Base-by-base conservation (phyloP, 78 protist genomes). In the Protostelium mycophagum region DNA sequence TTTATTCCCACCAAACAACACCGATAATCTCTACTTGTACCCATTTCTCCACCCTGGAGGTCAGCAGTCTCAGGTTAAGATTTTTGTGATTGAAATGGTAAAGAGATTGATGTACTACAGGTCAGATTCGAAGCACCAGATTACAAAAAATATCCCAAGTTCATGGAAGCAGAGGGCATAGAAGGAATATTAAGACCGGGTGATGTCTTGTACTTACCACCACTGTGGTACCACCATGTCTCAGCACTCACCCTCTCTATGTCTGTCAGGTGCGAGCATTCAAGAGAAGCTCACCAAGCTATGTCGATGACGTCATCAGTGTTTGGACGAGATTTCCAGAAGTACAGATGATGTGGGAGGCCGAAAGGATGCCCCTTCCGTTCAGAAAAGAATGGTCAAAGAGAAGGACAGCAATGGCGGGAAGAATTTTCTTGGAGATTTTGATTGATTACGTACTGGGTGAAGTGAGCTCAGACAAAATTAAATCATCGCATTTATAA, bases 171-270 rank as follows among this genome's bases (percentile, higher is more conserved):
- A 51, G 73, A 51, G 16, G 73, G 31, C 31, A 51, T 51, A 5
- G 73, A 51, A 51, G 73, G 5, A 16, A 51, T 51, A 5, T 51
- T 51, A 51, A 16, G 16, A 16, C 73, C 73, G 31, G 73, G 73
- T 5, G 73, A 51, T 16, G 73, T 51, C 73, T 16, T 51, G 31
- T 85, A 85, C 16, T 16, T 85, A 16, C 86, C 86, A 5, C 86
- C 86, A 25, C 37, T 85, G 29, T 85, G 86, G 86, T 85, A 25
- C 16, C 86, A 85, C 16, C 86, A 85, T 37, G 86, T 85, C 29
- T 25, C 86, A 16, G 86, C 86, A 85, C 86, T 85, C 35, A 51
- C 73, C 73, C 5, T 16, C 73, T 51, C 73, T 16, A 51, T 51
- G 73, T 51, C 73, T 5, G 73, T 51, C 31, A n/a, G n/a, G n/a